Evolutionary conservation across 2,329 filamentous ascomycete genomes (phyloP).

Genomic region (Colletotrichum sp.): DNA sequence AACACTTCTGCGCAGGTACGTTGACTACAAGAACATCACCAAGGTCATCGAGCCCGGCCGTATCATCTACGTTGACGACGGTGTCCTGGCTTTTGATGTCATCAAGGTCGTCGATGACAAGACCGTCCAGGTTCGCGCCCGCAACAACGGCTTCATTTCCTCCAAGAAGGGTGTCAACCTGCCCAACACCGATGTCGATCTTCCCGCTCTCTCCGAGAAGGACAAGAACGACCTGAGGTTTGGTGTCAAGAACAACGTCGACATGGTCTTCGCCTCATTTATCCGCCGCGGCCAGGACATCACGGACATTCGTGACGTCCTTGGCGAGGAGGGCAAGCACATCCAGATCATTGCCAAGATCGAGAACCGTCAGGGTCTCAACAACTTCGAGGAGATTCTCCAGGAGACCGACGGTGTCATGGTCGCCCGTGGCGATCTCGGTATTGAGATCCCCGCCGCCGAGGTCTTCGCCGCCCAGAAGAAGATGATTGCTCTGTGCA

Average conservation of each 20-base stretch:
- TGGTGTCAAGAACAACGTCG: constrained; percentile 97
- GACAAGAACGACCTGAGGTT: constrained; percentile 94
- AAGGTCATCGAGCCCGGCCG: constrained; percentile 93
- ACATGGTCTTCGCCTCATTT: constrained; percentile 99
- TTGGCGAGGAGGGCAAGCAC: constrained; percentile 90
- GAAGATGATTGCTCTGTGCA: constrained; percentile 99
- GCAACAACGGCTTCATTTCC: constrained; percentile 99
- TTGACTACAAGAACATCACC: constrained; percentile 99
- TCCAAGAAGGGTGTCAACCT: constrained; percentile 99
- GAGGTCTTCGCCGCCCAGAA: constrained; percentile 99
- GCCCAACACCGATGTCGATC: constrained; percentile 97
- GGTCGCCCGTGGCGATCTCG: constrained; percentile 97
- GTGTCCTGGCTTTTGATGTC: constrained; percentile 96
- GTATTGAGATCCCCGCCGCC: constrained; percentile 97
- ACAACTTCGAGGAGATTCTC: constrained; percentile 99
- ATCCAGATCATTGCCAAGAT: constrained; percentile 99
- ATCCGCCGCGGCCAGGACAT: constrained; percentile 96
- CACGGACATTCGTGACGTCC: constrained; percentile 86
- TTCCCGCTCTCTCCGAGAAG: constrained; percentile 97
- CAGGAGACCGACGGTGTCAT: constrained; percentile 98
- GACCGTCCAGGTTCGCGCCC: constrained; percentile 83
- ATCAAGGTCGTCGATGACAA: constrained; percentile 85
- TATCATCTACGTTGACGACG: constrained; percentile 97
- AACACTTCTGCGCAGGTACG: constrained; percentile 65
- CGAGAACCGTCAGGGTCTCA: constrained; percentile 99